phyloP scores from a whole-genome alignment of 305 asterid genomes.

The Striga hermonthica region DNA sequence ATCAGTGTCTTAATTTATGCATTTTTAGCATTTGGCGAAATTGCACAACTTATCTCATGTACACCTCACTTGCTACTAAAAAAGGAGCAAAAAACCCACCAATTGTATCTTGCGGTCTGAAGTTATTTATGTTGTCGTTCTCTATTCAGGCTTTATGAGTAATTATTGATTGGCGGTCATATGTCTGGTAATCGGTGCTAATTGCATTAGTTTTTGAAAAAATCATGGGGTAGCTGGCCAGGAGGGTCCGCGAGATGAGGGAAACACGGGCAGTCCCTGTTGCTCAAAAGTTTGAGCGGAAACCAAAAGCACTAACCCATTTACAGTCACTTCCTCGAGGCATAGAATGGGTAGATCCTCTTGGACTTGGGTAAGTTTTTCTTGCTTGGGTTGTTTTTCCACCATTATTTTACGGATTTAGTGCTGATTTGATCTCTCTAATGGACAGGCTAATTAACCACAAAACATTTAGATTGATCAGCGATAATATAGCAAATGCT shows the following conservation, averaged over 20 bases:
- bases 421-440: slow-evolving; percentile 31
- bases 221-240: slow-evolving; percentile 55
- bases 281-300: slow-evolving; percentile 54
- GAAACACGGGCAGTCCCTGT: slow-evolving; percentile 71
- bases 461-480: slow-evolving; percentile 86
- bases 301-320: slow-evolving; percentile 71
- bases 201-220: slow-evolving; percentile 16
- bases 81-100: background rate
- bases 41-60: slow-evolving; percentile 4
- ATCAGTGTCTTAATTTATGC: slow-evolving; percentile 6
- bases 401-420: slow-evolving; percentile 29
- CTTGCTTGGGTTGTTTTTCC: slow-evolving; percentile 18
- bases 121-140: slow-evolving; percentile 10
- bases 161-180: slow-evolving; percentile 2
- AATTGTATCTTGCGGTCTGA: background rate
- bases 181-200: slow-evolving; percentile 7
- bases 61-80: slow-evolving; percentile 6
- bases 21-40: background rate
- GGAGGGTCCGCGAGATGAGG: slow-evolving; percentile 98
- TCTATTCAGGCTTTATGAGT: slow-evolving; percentile 9
- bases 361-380: slow-evolving; percentile 79
- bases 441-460: slow-evolving; percentile 80
- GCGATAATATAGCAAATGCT: slow-evolving; percentile 56
- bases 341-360: slow-evolving; percentile 97
- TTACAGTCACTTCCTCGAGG: slow-evolving; percentile 93